Conservation (phyloP, 106 monocot species). For the Iris macrosiphon region DNA sequence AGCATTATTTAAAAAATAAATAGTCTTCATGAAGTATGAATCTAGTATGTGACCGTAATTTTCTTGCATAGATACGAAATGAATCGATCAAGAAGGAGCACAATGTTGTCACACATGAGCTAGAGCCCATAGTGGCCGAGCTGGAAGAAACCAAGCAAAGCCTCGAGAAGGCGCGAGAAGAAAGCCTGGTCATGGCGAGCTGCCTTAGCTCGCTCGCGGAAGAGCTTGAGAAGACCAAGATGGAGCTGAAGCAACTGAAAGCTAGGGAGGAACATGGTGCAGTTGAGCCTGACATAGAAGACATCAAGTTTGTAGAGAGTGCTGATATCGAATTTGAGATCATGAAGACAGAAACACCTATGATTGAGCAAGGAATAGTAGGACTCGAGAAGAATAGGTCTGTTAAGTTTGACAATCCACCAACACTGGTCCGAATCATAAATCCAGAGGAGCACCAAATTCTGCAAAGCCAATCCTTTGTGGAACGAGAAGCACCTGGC, state of each 20-base stretch:
- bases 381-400: constrained; percentile 34
- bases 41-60: background rate
- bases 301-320: constrained; percentile 39
- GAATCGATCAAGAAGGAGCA: constrained; percentile 4
- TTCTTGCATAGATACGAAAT: constrained; percentile 10
- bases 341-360: constrained; percentile 7
- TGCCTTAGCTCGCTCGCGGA: constrained; percentile 37
- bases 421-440: constrained; percentile 16
- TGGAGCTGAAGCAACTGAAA: constrained; percentile 41
- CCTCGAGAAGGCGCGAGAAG: constrained; percentile 49
- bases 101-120: background rate
- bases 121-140: constrained; percentile 18
- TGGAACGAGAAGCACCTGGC: constrained; percentile 3
- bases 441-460: constrained; percentile 8
- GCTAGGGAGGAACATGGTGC: constrained; percentile 2
- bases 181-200: constrained; percentile 34
- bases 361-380: background rate
- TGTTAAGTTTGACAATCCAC: constrained; percentile 56
- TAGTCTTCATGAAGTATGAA: background rate
- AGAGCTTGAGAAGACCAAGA: constrained; percentile 55
- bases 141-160: constrained; percentile 51
- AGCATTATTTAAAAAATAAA: background rate
- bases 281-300: constrained; percentile 21
- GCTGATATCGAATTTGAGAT: constrained; percentile 4
- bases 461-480: constrained; percentile 19